These are phyloP conservation scores for Fusarium heterosporum DNA, from an alignment of 2,329 filamentous ascomycete genomes.

Conservation along the genomic window DNA sequence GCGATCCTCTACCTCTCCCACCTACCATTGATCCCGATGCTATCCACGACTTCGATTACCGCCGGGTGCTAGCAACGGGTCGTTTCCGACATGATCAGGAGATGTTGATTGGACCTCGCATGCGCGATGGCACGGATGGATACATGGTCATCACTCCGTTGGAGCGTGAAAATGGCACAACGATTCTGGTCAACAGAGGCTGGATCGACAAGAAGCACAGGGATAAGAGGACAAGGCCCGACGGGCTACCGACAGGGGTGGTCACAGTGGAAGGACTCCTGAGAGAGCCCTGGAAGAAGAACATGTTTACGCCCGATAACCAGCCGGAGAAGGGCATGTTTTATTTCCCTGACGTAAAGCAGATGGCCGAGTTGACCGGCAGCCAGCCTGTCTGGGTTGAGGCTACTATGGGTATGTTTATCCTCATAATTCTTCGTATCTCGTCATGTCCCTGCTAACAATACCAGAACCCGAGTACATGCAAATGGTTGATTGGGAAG, in stretches of 20 bases:
- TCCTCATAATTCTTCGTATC: constrained; percentile 1
- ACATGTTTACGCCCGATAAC: constrained; percentile 96
- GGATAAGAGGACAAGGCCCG: constrained; percentile 72
- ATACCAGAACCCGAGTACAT: constrained; percentile 80
- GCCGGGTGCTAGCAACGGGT: constrained; percentile 82
- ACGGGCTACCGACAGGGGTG: constrained; percentile 75
- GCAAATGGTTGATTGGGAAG: constrained; percentile 78
- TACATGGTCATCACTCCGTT: constrained; percentile 93
- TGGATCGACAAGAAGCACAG: constrained; percentile 87
- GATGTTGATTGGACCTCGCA: constrained; percentile 93
- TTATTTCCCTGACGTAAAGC: constrained; percentile 91
- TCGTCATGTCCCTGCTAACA: constrained; percentile 23
- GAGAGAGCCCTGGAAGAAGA: constrained; percentile 94
- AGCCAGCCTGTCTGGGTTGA: constrained; percentile 95
- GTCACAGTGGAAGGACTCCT: constrained; percentile 87
- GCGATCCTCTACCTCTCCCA: constrained; percentile 86
- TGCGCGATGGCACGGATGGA: constrained; percentile 89
- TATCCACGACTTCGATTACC: constrained; percentile 90
- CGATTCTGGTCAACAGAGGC: constrained; percentile 87
- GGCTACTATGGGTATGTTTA: constrained; percentile 83
- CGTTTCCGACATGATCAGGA: constrained; percentile 87
- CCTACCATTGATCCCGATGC: constrained; percentile 84
- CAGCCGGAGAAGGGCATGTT: constrained; percentile 85
- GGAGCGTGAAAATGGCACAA: constrained; percentile 75
- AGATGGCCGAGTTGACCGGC: constrained; percentile 88